Evolutionary conservation across 176 grass and related monocot species (phyloP).

Genomic region (Triticum aestivum): IWGSC_CS_RefSeq_v2.1 NC_057814.1:167641729-167642228

Average conservation of each 20-base stretch:
- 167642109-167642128: conserved; percentile 68
- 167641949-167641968: too few relatives aligned
- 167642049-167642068: conserved; percentile 94
- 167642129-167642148: conserved; percentile 75
- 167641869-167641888: conserved; percentile 80
- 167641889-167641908: conserved; percentile 81
- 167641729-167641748: background rate
- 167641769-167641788: background rate
- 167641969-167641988: too few relatives aligned
- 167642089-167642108: conserved; percentile 94
- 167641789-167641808: conserved; percentile 52
- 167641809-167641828: conserved; percentile 91
- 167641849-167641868: conserved; percentile 90
- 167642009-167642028: too few relatives aligned
- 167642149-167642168: conserved; percentile 87
- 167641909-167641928: conserved; percentile 92
- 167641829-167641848: conserved; percentile 84
- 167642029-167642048: conserved; percentile 37
- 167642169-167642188: conserved; percentile 52
- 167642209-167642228: background rate
- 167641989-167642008: too few relatives aligned
- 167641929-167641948: conserved; percentile 38
- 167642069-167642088: conserved; percentile 90
- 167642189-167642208: background rate
- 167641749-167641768: background rate